phyloP scores from a whole-genome alignment of 1,139 yeast genomes.

The Debaryomyces singareniensis region DNA sequence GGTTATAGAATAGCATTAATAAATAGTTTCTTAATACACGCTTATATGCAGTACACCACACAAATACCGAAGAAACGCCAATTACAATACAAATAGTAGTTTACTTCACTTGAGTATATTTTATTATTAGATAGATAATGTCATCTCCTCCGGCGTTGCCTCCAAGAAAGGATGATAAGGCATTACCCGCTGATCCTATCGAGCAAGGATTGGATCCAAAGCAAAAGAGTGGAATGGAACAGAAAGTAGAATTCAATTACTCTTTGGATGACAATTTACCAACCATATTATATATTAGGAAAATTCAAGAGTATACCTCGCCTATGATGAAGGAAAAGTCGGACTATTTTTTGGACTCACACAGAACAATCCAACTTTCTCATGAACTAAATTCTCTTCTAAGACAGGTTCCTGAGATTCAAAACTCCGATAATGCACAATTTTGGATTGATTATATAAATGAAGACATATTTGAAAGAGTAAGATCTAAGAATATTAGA shows the following conservation, averaged over 20 bases:
- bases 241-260: background rate
- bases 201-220: too few relatives aligned
- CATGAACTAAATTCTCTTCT: slow-evolving; percentile 20
- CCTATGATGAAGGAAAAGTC: slow-evolving; percentile 32
- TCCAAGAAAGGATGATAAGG: slow-evolving; percentile 1
- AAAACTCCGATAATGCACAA: background rate
- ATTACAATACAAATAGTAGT: too few relatives aligned
- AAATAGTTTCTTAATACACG: too few relatives aligned
- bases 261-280: slow-evolving; percentile 16
- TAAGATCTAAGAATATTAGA: slow-evolving; percentile 13
- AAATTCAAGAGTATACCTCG: slow-evolving; percentile 24
- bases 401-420: slow-evolving; percentile 11
- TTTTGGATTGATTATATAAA: slow-evolving; percentile 1
- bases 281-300: slow-evolving; percentile 26
- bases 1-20: too few relatives aligned
- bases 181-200: too few relatives aligned
- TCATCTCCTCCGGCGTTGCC: slow-evolving; percentile 1
- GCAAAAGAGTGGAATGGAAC: too few relatives aligned
- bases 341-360: slow-evolving; percentile 16
- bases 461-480: slow-evolving; percentile 3
- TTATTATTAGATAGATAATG: too few relatives aligned
- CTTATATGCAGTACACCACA: too few relatives aligned
- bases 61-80: too few relatives aligned
- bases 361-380: slow-evolving; percentile 5
- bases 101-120: too few relatives aligned